Evolutionary conservation across 257 asterid genomes (phyloP).

Genomic region (Leptodermis oblonga): DNA sequence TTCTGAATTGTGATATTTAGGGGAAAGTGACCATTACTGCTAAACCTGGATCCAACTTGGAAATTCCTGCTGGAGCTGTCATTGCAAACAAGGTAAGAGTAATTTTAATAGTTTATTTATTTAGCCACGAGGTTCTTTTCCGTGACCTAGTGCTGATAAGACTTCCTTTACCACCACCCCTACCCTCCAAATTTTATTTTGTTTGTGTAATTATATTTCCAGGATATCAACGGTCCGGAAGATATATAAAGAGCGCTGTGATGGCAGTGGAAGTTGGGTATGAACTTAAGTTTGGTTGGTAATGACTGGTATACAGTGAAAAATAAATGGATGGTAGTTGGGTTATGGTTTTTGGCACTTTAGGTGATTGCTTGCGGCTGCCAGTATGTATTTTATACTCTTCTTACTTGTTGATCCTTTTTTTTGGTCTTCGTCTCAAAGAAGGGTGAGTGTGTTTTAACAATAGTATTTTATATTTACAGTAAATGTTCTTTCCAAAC

Average conservation of each 20-base stretch:
- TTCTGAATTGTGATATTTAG: slow-evolving; percentile 26
- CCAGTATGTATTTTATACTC: not conserved
- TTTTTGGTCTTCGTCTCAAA: not conserved
- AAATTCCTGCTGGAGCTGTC: slow-evolving; percentile 78
- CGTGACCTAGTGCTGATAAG: not conserved
- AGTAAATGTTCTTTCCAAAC: too few relatives aligned
- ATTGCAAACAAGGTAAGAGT: slow-evolving; percentile 79
- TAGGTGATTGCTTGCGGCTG: not conserved
- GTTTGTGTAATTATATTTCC: slow-evolving; percentile 19
- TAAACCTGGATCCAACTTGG: slow-evolving; percentile 68
- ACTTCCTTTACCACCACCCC: too few relatives aligned
- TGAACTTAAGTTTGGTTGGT: not conserved
- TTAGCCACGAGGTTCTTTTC: too few relatives aligned
- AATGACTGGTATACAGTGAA: not conserved
- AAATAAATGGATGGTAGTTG: slow-evolving; percentile 10
- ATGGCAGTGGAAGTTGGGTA: not conserved
- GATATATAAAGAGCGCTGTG: slow-evolving; percentile 42
- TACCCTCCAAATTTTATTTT: slow-evolving; percentile 5
- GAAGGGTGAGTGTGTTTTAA: not conserved
- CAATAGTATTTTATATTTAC: not conserved
- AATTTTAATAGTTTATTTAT: too few relatives aligned
- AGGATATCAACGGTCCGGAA: slow-evolving; percentile 79
- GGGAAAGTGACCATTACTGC: slow-evolving; percentile 82
- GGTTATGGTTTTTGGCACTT: slow-evolving; percentile 3
- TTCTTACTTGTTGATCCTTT: not conserved